Base-by-base conservation (phyloP, 345 rosid genomes). In the Rhodomyrtus tomentosa region DNA sequence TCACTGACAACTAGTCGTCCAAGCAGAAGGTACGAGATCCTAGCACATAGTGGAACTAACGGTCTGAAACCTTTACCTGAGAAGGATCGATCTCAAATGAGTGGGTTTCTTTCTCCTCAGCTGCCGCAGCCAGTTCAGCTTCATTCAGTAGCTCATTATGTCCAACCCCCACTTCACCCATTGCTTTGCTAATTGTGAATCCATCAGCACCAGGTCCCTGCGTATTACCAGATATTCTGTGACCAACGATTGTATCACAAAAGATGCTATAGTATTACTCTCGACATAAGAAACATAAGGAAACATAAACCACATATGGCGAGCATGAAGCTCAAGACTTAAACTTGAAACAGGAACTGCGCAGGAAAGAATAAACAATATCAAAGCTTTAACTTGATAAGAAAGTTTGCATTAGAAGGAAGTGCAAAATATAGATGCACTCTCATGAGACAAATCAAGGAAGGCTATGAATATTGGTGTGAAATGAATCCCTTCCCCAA, bases 51-150 rank as follows among this genome's bases (percentile, higher is more conserved):
- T 27, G 52, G 24, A 50, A 36, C 52, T 51, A 53, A 85, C 82
- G 50, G 24, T 42, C 42, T 27, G 50, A 59, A 76, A 55, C 48
- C 24, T 82, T 55, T 85, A 94, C 99, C 96, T 93, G 99, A 82
- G 98, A 81, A 82, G 99, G 99, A 83, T 95, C 95, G 62, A 95
- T 86, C 88, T 97, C 99, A 90, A 95, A 95, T 25, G 98, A 93
- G 87, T 95, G 98, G 52, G 98, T 95, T 92, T 95, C 96, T 88
- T 95, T 97, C 53, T 95, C 99, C 91, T 95, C 98, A 53, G 96
- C 92, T 38, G 91, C 99, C 88, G 99, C 98, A 49, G 98, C 99
- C 91, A 95, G 85, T 85, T 95, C 96, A 88, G 98, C 96, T 90
- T 90, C 98, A 87, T 91, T 92, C 83, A 97, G 91, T 87, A 97